Conservation (phyloP, 2,329 filamentous ascomycete species). For the Macrophomina tecta region DNA sequence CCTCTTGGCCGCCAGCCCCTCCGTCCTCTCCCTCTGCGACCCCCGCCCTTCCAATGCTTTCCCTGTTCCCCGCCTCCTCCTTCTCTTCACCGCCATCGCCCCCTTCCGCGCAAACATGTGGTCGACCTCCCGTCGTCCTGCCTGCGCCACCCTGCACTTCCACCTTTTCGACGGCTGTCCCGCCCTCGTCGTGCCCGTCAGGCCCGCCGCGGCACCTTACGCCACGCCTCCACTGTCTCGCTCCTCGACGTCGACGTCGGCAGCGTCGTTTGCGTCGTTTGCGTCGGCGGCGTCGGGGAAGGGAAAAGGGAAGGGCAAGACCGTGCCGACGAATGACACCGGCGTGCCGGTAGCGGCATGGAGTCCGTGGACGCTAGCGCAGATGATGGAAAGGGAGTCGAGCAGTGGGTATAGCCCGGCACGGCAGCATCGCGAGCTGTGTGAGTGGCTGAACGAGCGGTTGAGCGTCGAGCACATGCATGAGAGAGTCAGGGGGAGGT, state of each 20-base stretch:
- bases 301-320: neutral
- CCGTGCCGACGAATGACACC: slow-evolving; percentile 23
- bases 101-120: slow-evolving; percentile 45
- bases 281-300: neutral
- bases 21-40: slow-evolving; percentile 43
- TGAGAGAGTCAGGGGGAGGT: slow-evolving; percentile 33
- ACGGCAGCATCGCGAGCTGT: slow-evolving; percentile 44
- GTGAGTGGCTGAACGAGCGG: slow-evolving; percentile 42
- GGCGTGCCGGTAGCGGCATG: slow-evolving; percentile 41
- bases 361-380: slow-evolving; percentile 42
- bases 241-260: neutral
- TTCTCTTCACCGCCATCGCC: slow-evolving; percentile 47
- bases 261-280: neutral
- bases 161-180: slow-evolving; percentile 47
- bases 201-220: neutral
- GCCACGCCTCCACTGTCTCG: neutral
- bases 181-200: slow-evolving; percentile 44
- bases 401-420: slow-evolving; percentile 32
- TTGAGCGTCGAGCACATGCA: slow-evolving; percentile 38
- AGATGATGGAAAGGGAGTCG: slow-evolving; percentile 36
- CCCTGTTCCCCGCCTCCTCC: slow-evolving; percentile 42
- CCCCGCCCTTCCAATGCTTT: slow-evolving; percentile 38
- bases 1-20: slow-evolving; percentile 40
- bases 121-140: slow-evolving; percentile 45
- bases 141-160: slow-evolving; percentile 45